Evolutionary conservation across 2,329 filamentous ascomycete species (phyloP), one percentile per base, ranked within the genome.

Genomic region (Beauveria pseudobassiana): DNA sequence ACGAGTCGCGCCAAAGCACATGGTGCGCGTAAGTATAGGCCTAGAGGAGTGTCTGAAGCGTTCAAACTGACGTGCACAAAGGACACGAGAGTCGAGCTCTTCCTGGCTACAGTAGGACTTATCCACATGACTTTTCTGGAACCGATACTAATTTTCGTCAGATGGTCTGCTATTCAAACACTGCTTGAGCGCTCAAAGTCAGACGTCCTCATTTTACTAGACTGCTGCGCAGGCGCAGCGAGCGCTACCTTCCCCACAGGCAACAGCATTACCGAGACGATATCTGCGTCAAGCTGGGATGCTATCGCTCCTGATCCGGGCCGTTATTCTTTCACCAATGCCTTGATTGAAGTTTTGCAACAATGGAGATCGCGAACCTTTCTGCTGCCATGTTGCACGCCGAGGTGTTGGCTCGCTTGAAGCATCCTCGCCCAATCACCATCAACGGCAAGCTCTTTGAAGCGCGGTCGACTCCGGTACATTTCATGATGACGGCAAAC

Each of bases 401-500:
- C 22, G 83, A 86, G 65, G 76, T 85, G 9, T 74, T 86, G 18
- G 82, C 82, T n/a, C 80, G 82, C 3, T 69, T 86, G 1, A 86
- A 85, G 66, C 83, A 85, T 64, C 83, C 83, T 5, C 75, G 82
- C 8, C 82, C 82, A 22, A 80, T 84, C 65, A 77, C 80, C 62
- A 79, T 82, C 65, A 83, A 85, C 64, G 83, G 83, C 58, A 82
- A 80, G 69, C 77, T 80, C 20, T 83, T 83, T 52, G 82, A 85
- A 67, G 80, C 81, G 42, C 78, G 82, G 45, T 82, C 82, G 2
- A 85, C 83, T 0, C 82, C 83, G 0, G 81, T 85, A 5, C 83
- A 86, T 66, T 85, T 85, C 66, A 85, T 85, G 80, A 85, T 85
- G 82, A 85, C 83, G 2, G 77, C 81, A 20, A 84, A 85, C 62